Evolutionary conservation across 1,284 basidiomycete species (phyloP).

Genomic region (Puccinia polysora): DNA sequence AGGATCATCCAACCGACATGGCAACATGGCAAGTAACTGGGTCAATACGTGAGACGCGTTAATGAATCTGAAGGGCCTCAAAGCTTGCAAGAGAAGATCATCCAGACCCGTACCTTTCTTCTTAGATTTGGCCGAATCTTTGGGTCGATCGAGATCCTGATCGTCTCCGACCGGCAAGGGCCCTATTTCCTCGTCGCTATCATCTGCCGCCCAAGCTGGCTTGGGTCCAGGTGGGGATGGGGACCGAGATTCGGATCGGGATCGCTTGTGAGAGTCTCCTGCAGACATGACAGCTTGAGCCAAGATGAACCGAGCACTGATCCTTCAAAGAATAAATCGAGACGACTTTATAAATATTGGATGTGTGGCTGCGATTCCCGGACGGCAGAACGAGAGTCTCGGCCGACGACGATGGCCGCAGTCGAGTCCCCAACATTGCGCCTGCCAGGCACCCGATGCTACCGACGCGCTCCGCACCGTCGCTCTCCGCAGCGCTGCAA

Average conservation of each 20-base stretch:
- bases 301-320: neutral
- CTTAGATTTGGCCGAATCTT: neutral
- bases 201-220: neutral
- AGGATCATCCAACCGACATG: no score
- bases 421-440: no score
- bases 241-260: neutral
- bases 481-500: no score
- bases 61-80: neutral
- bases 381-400: no score
- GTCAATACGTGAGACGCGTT: conserved; percentile 16
- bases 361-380: no score
- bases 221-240: neutral
- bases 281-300: neutral
- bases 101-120: conserved; percentile 15
- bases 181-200: conserved; percentile 35
- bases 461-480: no score
- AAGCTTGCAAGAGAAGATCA: neutral
- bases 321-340: no score
- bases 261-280: neutral
- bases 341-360: no score
- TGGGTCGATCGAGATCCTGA: neutral
- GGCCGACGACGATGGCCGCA: no score
- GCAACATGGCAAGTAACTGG: neutral
- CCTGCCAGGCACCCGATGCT: no score
- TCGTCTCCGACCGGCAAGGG: conserved; percentile 20